Evolutionary conservation across 2,329 filamentous ascomycete genomes (phyloP).

Genomic region (Colletotrichum sp.): DNA sequence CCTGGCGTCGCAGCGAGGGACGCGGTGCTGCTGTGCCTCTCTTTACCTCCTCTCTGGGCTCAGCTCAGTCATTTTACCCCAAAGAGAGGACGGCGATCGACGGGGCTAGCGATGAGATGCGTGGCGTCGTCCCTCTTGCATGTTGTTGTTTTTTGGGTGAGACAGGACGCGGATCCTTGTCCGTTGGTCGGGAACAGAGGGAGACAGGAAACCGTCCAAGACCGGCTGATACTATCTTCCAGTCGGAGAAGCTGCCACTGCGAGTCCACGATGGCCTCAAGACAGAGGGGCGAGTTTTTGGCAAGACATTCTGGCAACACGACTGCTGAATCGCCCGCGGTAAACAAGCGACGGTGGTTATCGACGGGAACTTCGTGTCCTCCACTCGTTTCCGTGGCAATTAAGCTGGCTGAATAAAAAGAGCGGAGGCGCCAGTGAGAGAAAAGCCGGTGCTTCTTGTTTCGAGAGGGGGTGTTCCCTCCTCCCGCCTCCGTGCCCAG

Average conservation of each 20-base stretch:
- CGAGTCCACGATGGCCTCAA: slow-evolving; percentile 3
- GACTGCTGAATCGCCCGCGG: background rate
- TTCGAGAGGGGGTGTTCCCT: slow-evolving; percentile 15
- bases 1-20: background rate
- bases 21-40: background rate
- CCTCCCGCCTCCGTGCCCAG: background rate
- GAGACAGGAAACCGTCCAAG: background rate
- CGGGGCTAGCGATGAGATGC: slow-evolving; percentile 14
- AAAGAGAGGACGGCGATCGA: slow-evolving; percentile 10
- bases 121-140: background rate
- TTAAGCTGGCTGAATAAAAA: background rate
- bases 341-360: background rate
- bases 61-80: background rate
- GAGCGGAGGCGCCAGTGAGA: slow-evolving; percentile 1
- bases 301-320: background rate
- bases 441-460: background rate
- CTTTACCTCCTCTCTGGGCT: background rate
- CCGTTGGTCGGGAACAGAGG: slow-evolving; percentile 1
- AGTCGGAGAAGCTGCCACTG: background rate
- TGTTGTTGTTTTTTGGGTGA: slow-evolving; percentile 6
- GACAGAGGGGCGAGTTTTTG: background rate
- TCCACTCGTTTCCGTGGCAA: slow-evolving; percentile 16
- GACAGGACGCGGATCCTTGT: slow-evolving; percentile 12
- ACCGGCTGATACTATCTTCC: background rate
- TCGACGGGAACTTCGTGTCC: background rate